Percentiles rank a stretch among this genome's conserved stretches.
Evolutionary conservation across 805 yeast genomes (phyloP).

Genomic region (Lipomyces lipofer): DNA sequence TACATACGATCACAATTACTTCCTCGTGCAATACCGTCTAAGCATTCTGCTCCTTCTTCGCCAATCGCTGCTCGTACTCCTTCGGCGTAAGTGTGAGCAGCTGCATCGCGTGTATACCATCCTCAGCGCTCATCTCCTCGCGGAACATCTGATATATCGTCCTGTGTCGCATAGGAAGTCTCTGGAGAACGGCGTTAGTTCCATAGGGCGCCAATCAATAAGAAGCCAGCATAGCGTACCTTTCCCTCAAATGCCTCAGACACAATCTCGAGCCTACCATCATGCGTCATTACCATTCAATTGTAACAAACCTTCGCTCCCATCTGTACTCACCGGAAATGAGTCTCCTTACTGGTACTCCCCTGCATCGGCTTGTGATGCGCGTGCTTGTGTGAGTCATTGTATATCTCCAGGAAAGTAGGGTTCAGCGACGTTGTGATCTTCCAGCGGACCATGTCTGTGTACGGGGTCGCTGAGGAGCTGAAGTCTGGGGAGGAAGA

Average conservation of each 20-base stretch:
- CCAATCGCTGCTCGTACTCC: conserved; percentile 44
- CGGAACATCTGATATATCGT: conserved; percentile 65
- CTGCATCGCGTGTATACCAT: conserved; percentile 87
- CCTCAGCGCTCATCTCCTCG: conserved; percentile 62
- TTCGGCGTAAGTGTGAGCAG: conserved; percentile 74
- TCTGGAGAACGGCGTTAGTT: neutral
- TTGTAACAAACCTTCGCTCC: neutral
- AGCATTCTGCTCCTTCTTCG: conserved; percentile 1
- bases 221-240: conserved; percentile 50
- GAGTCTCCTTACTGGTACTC: conserved; percentile 77
- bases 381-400: conserved; percentile 86
- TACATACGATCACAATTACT: too few relatives aligned
- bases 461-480: conserved; percentile 21
- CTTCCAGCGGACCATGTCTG: conserved; percentile 17
- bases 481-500: conserved; percentile 5
- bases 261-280: conserved; percentile 60
- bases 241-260: conserved; percentile 68
- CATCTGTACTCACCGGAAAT: conserved; percentile 48
- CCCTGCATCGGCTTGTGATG: conserved; percentile 82
- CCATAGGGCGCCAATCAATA: neutral
- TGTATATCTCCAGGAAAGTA: conserved; percentile 53
- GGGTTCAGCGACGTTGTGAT: conserved; percentile 43
- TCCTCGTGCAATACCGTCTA: too few relatives aligned
- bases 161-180: conserved; percentile 61
- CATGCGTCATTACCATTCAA: neutral